Evolutionary conservation across 768 basidiomycete species (phyloP).

Genomic region (Boletus rex-veris): DNA sequence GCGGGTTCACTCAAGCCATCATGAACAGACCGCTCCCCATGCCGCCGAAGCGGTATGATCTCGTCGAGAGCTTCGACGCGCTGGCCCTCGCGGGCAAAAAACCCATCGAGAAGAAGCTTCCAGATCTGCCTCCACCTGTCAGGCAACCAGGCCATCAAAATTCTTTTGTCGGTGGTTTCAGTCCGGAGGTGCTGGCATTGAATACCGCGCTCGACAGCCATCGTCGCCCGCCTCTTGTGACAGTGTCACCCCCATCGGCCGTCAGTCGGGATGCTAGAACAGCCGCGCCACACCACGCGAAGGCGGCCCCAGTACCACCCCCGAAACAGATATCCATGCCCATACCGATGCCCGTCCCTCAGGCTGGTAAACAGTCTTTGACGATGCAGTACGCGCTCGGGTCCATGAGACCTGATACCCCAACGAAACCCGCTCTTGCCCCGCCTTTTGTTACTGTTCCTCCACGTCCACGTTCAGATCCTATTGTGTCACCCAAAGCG

Average conservation of each 20-base stretch:
- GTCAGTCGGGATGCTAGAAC: constrained; percentile 3
- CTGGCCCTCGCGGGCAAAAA: constrained; percentile 29
- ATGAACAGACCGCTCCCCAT: constrained; percentile 21
- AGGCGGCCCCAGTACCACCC: background rate
- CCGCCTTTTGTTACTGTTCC: constrained; percentile 17
- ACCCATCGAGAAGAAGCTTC: constrained; percentile 13
- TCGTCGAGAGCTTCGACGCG: constrained; percentile 34
- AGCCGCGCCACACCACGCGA: background rate
- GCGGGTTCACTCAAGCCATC: constrained; percentile 4
- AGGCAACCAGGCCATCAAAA: background rate
- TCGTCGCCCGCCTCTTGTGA: constrained; percentile 6
- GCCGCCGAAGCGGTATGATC: constrained; percentile 19
- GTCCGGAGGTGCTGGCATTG: constrained; percentile 10
- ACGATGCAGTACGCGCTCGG: constrained; percentile 24
- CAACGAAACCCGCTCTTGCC: constrained; percentile 14
- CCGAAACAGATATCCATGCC: constrained; percentile 18
- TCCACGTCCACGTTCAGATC: constrained; percentile 35
- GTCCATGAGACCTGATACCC: constrained; percentile 9
- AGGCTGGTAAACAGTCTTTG: constrained; percentile 9
- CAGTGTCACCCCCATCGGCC: background rate
- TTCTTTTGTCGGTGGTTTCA: constrained; percentile 52
- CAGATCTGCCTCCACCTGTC: background rate
- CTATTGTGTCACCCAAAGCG: constrained; percentile 12
- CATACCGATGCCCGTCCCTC: constrained; percentile 36
- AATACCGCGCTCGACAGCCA: constrained; percentile 7